Conservation (phyloP, 2,329 filamentous ascomycete genomes). For the Aspergillus viridinutans region DNA sequence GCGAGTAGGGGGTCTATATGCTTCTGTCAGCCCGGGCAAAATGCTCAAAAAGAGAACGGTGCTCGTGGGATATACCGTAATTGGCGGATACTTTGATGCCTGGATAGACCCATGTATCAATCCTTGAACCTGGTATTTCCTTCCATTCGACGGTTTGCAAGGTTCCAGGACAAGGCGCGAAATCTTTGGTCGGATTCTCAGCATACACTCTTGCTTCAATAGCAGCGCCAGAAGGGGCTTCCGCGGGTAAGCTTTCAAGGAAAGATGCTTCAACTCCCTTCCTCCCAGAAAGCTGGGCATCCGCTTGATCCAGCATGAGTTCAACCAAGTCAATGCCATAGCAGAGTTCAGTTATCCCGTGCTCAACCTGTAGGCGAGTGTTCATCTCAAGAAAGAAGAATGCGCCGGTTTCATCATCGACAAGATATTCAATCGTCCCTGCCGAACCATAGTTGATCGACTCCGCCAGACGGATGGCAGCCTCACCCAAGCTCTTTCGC, state of each 20-base stretch:
- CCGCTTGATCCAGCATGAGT: conserved; percentile 54
- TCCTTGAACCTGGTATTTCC: conserved; percentile 45
- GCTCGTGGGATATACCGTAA: conserved; percentile 43
- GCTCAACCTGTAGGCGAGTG: conserved; percentile 56
- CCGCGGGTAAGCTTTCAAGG: conserved; percentile 42
- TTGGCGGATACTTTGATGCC: conserved; percentile 55
- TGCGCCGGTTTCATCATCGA: conserved; percentile 73
- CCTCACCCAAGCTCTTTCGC: conserved; percentile 59
- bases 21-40: background rate
- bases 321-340: conserved; percentile 53
- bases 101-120: conserved; percentile 62
- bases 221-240: conserved; percentile 44
- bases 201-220: conserved; percentile 55
- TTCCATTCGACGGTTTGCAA: conserved; percentile 57
- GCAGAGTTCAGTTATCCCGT: conserved; percentile 55
- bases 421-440: conserved; percentile 85
- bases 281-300: conserved; percentile 45
- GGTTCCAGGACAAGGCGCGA: conserved; percentile 56
- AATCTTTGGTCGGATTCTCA: conserved; percentile 57
- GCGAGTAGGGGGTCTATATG: conserved; percentile 51
- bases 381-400: conserved; percentile 68
- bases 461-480: conserved; percentile 64
- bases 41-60: background rate
- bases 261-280: conserved; percentile 41
- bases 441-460: conserved; percentile 70